Evolutionary conservation across 768 basidiomycete genomes (phyloP), one percentile per base, ranked within the genome.

Genomic region (Rhizopogon roseolus): DNA sequence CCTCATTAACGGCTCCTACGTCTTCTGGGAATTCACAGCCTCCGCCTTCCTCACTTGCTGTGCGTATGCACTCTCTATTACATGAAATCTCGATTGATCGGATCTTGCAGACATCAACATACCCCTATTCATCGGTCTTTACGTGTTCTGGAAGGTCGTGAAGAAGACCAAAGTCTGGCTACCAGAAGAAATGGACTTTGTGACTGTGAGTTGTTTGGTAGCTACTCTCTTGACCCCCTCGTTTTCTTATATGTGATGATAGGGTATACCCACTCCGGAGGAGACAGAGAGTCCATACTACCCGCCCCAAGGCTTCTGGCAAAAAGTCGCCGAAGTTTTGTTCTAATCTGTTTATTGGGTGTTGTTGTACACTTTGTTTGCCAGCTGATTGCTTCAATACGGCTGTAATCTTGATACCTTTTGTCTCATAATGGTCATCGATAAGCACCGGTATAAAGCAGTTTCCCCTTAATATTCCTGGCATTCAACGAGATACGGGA

Each of bases 181-280:
- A 54, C 73, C 81, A 2, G 53, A 73, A 22, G 81, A 88, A 60
- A 88, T 86, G 85, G 86, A 88, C 66, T 84, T 87, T 54, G 77
- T 81, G 50, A 85, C 85, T 13, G 83, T 81, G 50, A 55, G 79
- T 71, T 48, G 14, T 41, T n/a, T 32, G 14, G 9, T n/a, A 4
- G 4, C 11, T 22, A 4, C 16, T n/a, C 29, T n/a, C 34, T 43
- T 11, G 4, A n/a, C 10, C 2, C 9, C 34, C 46, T 36, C 8
- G 5, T 36, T 9, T 9, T n/a, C 2, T 48, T 14, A 48, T 6
- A 14, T 16, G 8, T 16, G 8, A 6, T 2, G 16, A 19, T 16
- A 58, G 57, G 57, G 57, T 10, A 55, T 58, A 38, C 57, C 57
- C 6, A 41, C 57, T 2, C 34, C 37, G 7, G 57, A 55, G 29